A percentile compares a stretch with the other conserved stretches of the same genome.
Evolutionary conservation across 169 alveolate genomes (phyloP).

Genomic region (Plasmodium inui): DNA sequence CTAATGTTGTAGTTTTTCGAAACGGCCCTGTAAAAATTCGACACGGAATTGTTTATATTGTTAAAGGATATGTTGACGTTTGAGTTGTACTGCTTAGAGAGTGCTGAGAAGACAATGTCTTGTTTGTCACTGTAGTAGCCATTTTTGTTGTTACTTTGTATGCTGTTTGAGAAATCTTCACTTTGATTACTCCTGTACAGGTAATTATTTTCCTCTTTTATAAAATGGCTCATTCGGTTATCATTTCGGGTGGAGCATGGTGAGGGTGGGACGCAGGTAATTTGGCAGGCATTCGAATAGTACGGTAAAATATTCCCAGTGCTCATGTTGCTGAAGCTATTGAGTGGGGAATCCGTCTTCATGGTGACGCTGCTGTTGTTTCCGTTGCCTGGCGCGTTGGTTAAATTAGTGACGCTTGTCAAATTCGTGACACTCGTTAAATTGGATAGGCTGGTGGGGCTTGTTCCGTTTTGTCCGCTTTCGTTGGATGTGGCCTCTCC

Average conservation of each 20-base stretch:
- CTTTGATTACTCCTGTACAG: constrained; percentile 2
- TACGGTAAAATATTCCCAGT: constrained; percentile 20
- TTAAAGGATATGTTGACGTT: constrained; percentile 44
- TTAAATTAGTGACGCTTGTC: not conserved
- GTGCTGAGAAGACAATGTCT: constrained; percentile 19
- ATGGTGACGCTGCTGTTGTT: not conserved
- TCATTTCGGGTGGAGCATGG: constrained; percentile 9
- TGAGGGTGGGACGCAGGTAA: constrained; percentile 17
- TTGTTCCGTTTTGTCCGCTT: not conserved
- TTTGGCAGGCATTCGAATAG: constrained; percentile 14
- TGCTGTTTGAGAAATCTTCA: constrained; percentile 19
- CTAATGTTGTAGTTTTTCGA: constrained; percentile 44
- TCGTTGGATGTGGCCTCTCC: not conserved
- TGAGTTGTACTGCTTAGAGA: constrained; percentile 43
- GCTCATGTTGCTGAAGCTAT: not conserved
- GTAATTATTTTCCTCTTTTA: constrained; percentile 29
- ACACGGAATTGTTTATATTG: constrained; percentile 46
- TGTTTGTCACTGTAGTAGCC: constrained; percentile 20
- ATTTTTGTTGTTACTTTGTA: constrained; percentile 6
- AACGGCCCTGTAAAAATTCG: constrained; percentile 37
- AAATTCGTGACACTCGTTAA: not conserved
- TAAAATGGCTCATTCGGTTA: constrained; percentile 8
- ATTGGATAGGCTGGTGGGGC: not conserved
- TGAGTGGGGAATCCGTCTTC: not conserved
- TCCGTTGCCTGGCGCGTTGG: not conserved